Base-by-base conservation (phyloP, 176 grass and related monocot species). In the Raddia guianensis region DNA sequence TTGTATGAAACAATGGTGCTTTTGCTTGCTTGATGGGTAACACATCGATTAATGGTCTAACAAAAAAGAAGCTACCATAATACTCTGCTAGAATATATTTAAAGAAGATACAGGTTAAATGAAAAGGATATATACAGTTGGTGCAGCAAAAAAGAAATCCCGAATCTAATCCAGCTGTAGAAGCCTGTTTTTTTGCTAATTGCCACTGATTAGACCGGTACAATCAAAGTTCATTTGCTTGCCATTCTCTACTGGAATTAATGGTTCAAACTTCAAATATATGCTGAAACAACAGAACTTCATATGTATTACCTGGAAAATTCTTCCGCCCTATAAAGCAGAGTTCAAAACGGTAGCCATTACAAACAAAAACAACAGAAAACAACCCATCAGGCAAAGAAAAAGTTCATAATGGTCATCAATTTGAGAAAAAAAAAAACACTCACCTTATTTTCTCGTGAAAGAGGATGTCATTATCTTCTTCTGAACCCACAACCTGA, bases 381-480 rank as follows among this genome's bases (percentile, higher is more conserved):
- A 86, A 82, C 15, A 16, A 76, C 51, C 66, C 49, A 87, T 88
- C 70, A 89, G 82, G 60, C 69, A 9, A 57, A 50, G 64, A 67
- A 75, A 66, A 35, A 42, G 63, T 53, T 74, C 43, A 14, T 54
- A 70, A 12, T 72, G 20, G 50, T 58, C 15, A 79, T 84, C 34
- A 84, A 69, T 13, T 73, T 49, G 43, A 19, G 14, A 54, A 60
- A 77, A 77, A 77, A 27, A 47, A 57, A 72, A 33, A 40, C 32
- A 82, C 5, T 70, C 67, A 98, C 95, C 88, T 98, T 83, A 94
- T 89, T 87, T 93, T 98, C 75, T 98, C 86, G 84, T 98, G 86
- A 91, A 93, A 94, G 35, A 98, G 83, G 60, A 94, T 92, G 73
- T 70, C 70, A 68, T 94, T 98, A 61, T 94, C 95, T 91, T 97